A percentile compares a stretch with the other conserved stretches of the same genome.
Conservation (phyloP, 1,139 yeast species). For the Saccharomyces uvarum region DNA sequence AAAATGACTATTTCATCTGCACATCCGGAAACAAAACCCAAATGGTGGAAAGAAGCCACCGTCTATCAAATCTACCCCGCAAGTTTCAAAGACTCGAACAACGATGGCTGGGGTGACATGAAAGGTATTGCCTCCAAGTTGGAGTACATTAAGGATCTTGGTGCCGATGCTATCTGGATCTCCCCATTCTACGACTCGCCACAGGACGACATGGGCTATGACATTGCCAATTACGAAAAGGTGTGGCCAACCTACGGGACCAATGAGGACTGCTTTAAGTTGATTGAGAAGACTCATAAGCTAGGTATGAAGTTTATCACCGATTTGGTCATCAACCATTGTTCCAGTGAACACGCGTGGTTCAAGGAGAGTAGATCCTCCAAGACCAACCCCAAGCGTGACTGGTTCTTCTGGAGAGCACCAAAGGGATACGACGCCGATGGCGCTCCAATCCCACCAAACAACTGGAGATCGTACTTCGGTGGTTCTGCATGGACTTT, state of each 20-base stretch:
- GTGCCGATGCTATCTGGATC: background rate
- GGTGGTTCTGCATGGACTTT: background rate
- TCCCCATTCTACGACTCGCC: background rate
- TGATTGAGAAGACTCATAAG: background rate
- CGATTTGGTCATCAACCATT: background rate
- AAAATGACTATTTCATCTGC: background rate
- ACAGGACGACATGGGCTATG: background rate
- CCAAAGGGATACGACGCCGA: background rate
- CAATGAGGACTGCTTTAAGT: background rate
- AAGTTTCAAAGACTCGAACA: background rate
- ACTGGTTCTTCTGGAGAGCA: background rate
- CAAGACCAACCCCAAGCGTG: background rate
- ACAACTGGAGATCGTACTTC: slow-evolving; percentile 43
- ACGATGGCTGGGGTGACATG: background rate
- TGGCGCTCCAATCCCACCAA: slow-evolving; percentile 31
- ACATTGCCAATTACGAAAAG: background rate
- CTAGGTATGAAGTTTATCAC: background rate
- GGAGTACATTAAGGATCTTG: background rate
- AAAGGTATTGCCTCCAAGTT: background rate
- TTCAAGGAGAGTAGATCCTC: background rate
- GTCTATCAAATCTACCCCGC: background rate
- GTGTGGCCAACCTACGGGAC: background rate
- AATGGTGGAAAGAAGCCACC: background rate
- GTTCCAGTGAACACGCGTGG: background rate
- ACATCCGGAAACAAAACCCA: background rate